Conservation (phyloP, 768 basidiomycete species). For the Tricholoma hemisulphureum region DNA sequence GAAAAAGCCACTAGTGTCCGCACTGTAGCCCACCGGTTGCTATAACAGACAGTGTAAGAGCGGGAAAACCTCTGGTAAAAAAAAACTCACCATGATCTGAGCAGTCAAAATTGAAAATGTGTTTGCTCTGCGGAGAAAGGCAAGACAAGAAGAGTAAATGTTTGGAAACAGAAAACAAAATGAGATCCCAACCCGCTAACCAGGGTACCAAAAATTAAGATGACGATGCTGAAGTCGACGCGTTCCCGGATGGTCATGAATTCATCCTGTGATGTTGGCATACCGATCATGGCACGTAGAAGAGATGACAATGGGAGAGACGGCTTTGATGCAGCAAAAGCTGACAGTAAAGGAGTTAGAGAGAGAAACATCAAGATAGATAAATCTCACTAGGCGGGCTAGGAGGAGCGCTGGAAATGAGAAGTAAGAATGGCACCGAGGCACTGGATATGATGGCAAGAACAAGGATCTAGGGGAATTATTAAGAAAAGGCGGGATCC, state of each 20-base stretch:
- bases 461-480: conserved; percentile 52
- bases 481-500: neutral
- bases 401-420: conserved; percentile 63
- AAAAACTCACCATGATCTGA: conserved; percentile 61
- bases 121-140: conserved; percentile 48
- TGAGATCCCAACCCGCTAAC: conserved; percentile 54
- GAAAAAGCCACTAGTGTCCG: conserved; percentile 64
- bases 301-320: conserved; percentile 55
- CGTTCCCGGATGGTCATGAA: conserved; percentile 67
- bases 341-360: conserved; percentile 33
- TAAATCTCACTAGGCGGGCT: conserved; percentile 68
- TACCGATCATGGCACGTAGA: conserved; percentile 50
- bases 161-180: neutral
- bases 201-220: conserved; percentile 59
- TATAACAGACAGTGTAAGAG: conserved; percentile 22
- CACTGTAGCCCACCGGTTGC: conserved; percentile 73
- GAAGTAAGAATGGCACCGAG: conserved; percentile 53
- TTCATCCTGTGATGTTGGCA: conserved; percentile 38
- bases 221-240: conserved; percentile 64
- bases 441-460: conserved; percentile 71
- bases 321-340: conserved; percentile 66
- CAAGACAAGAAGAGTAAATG: neutral
- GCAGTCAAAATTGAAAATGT: conserved; percentile 64
- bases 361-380: neutral
- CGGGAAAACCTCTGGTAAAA: neutral